Evolutionary conservation across 1,284 basidiomycete species (phyloP).

Genomic region (Heterobasidion occidentale): DNA sequence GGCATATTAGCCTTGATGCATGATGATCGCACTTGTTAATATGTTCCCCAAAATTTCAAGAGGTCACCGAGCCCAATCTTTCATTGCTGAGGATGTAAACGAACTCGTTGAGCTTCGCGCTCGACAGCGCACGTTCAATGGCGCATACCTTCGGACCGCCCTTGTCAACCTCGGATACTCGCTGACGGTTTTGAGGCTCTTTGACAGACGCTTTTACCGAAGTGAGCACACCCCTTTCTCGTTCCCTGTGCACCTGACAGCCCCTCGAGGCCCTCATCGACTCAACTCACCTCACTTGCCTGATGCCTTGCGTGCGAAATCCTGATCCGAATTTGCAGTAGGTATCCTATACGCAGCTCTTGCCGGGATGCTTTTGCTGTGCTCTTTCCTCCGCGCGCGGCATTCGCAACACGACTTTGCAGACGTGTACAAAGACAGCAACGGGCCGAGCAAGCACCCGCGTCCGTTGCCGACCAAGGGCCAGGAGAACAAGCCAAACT

Average conservation of each 20-base stretch:
- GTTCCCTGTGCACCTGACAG: conserved; percentile 1
- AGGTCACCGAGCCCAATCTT: conserved; percentile 52
- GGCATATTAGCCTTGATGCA: no score
- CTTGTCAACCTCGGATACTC: conserved; percentile 70
- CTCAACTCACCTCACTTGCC: not conserved
- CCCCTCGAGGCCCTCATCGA: not conserved
- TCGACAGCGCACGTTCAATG: conserved; percentile 73
- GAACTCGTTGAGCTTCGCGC: conserved; percentile 59
- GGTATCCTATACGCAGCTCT: conserved; percentile 67
- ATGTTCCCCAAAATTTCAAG: conserved; percentile 20
- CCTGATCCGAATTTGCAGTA: conserved; percentile 31
- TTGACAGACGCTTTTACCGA: conserved; percentile 60
- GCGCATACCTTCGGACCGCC: conserved; percentile 73
- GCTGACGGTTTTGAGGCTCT: conserved; percentile 68
- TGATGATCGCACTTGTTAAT: no score
- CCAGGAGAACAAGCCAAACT: conserved; percentile 50
- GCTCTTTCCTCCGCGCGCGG: conserved; percentile 54
- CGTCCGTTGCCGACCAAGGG: conserved; percentile 40
- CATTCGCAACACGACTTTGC: conserved; percentile 71
- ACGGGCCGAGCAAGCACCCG: conserved; percentile 3
- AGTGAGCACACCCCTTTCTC: conserved; percentile 36
- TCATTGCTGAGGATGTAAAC: conserved; percentile 23
- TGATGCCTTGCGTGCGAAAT: not conserved
- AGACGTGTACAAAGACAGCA: conserved; percentile 27
- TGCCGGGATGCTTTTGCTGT: conserved; percentile 48